Evolutionary conservation across 2,329 filamentous ascomycete species (phyloP).

Genomic region (Colletotrichum euphorbiae): DNA sequence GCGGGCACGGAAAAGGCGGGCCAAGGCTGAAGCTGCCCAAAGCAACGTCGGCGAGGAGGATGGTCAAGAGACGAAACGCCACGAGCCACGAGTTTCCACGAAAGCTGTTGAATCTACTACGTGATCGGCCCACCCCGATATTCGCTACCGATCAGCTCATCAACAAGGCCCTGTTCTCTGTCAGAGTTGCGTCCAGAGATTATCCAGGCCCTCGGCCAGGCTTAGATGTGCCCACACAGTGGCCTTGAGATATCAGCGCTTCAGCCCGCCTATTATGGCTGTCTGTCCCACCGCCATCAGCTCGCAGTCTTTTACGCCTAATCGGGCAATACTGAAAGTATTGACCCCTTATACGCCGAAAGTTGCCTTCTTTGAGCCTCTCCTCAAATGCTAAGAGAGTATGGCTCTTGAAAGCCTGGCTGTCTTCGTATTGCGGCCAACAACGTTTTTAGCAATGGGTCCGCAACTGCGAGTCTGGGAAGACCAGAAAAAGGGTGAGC

Average conservation of each 20-base stretch:
- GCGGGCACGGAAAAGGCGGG: constrained; percentile 66
- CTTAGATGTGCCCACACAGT: constrained; percentile 63
- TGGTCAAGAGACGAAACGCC: background rate
- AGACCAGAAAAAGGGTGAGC: no score
- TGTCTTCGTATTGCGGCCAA: constrained; percentile 52
- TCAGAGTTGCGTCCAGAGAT: constrained; percentile 58
- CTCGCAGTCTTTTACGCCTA: constrained; percentile 63
- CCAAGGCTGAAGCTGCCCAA: constrained; percentile 56
- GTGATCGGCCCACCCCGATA: background rate
- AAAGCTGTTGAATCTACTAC: constrained; percentile 12
- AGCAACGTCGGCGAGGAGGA: constrained; percentile 46
- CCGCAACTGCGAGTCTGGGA: no score
- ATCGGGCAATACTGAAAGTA: constrained; percentile 64
- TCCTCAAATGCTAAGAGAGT: constrained; percentile 58
- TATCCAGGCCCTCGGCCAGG: constrained; percentile 63
- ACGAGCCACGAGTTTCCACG: background rate
- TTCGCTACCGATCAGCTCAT: background rate
- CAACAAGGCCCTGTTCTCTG: constrained; percentile 24
- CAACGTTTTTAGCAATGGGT: constrained; percentile 48
- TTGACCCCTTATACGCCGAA: constrained; percentile 59
- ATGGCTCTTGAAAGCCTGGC: constrained; percentile 64
- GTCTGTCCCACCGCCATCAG: constrained; percentile 65
- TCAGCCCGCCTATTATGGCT: constrained; percentile 60
- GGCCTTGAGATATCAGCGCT: constrained; percentile 58
- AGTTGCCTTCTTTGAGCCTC: constrained; percentile 64